These are phyloP conservation scores for Termitomyces titanicus DNA, from an alignment of 768 basidiomycete species.

Conservation along the genomic window DNA sequence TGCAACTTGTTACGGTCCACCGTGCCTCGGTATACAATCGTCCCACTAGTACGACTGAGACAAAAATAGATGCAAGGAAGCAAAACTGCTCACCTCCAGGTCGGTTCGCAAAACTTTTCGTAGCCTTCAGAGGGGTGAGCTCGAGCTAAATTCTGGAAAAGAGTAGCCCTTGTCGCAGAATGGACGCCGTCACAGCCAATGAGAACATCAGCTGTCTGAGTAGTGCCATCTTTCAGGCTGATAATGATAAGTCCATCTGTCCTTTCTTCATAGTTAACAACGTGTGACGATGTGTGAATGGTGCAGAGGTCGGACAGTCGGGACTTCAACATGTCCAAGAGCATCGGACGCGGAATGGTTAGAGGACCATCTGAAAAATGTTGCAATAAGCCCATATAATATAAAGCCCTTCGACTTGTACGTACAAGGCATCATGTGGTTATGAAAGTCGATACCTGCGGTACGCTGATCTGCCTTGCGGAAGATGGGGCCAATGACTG, in stretches of 20 bases:
- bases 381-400: neutral
- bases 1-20: constrained; percentile 2
- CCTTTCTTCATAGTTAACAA: constrained; percentile 11
- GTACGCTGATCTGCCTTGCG: constrained; percentile 22
- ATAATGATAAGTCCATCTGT: constrained; percentile 11
- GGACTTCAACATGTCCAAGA: constrained; percentile 21
- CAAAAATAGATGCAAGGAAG: neutral
- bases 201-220: constrained; percentile 29
- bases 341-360: constrained; percentile 17
- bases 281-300: constrained; percentile 22
- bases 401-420: neutral
- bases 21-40: constrained; percentile 1
- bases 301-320: constrained; percentile 18
- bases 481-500: constrained; percentile 21
- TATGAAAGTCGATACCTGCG: constrained; percentile 21
- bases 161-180: constrained; percentile 17
- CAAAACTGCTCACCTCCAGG: neutral
- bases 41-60: neutral
- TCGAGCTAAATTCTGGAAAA: constrained; percentile 11
- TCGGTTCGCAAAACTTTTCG: constrained; percentile 3
- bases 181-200: constrained; percentile 41
- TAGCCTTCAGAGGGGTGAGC: neutral
- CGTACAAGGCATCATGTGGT: constrained; percentile 22
- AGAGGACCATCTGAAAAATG: constrained; percentile 18
- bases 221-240: constrained; percentile 23